These are phyloP conservation scores for Pichia sp. DNA, from an alignment of 1,139 yeast genomes.

Conservation along the genomic window DNA sequence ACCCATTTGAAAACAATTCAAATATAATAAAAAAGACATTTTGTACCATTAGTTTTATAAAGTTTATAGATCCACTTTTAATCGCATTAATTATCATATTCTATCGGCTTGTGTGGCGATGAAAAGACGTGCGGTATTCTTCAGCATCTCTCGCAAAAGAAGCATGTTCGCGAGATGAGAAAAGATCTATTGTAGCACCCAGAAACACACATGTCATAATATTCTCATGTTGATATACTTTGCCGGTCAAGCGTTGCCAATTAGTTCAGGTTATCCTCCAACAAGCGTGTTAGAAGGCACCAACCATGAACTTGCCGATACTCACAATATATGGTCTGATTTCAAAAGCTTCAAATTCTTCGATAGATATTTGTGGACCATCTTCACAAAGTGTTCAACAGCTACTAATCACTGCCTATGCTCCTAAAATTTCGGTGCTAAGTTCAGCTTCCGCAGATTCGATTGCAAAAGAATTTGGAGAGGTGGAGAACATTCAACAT, in stretches of 20 bases:
- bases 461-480: conserved; percentile 13
- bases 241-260: neutral
- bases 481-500: conserved; percentile 5
- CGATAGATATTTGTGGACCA: conserved; percentile 28
- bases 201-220: too few relatives aligned
- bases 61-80: too few relatives aligned
- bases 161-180: too few relatives aligned
- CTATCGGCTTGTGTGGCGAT: too few relatives aligned
- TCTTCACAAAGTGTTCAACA: conserved; percentile 28
- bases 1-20: neutral
- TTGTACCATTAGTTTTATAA: neutral
- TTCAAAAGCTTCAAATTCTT: conserved; percentile 6
- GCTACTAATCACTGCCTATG: conserved; percentile 22
- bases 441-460: conserved; percentile 16
- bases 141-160: too few relatives aligned
- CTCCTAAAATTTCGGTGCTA: conserved; percentile 20
- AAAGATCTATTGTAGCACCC: too few relatives aligned
- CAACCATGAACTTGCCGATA: conserved; percentile 19
- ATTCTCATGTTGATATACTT: too few relatives aligned
- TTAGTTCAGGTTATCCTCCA: neutral
- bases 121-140: too few relatives aligned
- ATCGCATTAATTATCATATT: too few relatives aligned
- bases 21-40: neutral
- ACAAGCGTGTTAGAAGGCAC: neutral
- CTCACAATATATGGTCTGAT: conserved; percentile 19